Percentiles rank a stretch among this genome's conserved stretches.
Evolutionary conservation across 495 filamentous ascomycete genomes (phyloP).

Genomic region (Penicillium soppii): DNA sequence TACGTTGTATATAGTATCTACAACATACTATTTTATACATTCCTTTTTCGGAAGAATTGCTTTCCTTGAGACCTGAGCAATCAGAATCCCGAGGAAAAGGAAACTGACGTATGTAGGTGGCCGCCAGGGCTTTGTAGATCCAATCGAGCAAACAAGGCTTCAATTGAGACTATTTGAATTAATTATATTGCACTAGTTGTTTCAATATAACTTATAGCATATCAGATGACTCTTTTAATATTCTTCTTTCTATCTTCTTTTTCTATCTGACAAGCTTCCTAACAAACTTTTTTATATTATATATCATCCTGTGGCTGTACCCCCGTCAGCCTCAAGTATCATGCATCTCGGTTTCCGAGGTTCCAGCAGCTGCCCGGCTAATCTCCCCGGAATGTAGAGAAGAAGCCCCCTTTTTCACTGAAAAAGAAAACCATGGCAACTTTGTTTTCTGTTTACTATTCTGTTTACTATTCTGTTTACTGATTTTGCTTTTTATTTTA

Average conservation of each 20-base stretch:
- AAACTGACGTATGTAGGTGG: constrained; percentile 11
- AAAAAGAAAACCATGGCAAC: too few species aligned
- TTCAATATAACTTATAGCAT: not conserved
- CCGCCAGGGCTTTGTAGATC: constrained; percentile 3
- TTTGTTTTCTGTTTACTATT: not conserved
- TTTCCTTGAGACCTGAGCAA: constrained; percentile 5
- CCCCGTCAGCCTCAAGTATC: constrained; percentile 5
- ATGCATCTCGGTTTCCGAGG: constrained; percentile 1
- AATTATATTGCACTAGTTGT: not conserved
- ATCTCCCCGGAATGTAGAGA: constrained; percentile 12
- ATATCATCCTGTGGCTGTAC: not conserved
- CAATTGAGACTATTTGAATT: not conserved
- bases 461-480: not conserved
- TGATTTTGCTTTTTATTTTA: constrained; percentile 1
- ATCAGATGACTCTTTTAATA: not conserved
- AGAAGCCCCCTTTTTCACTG: not conserved
- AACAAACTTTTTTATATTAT: not conserved
- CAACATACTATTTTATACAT: too few species aligned
- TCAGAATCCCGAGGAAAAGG: constrained; percentile 6
- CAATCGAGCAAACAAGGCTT: not conserved
- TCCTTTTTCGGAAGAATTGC: not conserved
- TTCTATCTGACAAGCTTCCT: not conserved
- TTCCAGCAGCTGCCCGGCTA: constrained; percentile 8
- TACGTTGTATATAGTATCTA: too few species aligned
- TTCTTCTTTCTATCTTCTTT: not conserved